Evolutionary conservation across 2,329 filamentous ascomycete species (phyloP).

Genomic region (Fusarium sp.): DNA sequence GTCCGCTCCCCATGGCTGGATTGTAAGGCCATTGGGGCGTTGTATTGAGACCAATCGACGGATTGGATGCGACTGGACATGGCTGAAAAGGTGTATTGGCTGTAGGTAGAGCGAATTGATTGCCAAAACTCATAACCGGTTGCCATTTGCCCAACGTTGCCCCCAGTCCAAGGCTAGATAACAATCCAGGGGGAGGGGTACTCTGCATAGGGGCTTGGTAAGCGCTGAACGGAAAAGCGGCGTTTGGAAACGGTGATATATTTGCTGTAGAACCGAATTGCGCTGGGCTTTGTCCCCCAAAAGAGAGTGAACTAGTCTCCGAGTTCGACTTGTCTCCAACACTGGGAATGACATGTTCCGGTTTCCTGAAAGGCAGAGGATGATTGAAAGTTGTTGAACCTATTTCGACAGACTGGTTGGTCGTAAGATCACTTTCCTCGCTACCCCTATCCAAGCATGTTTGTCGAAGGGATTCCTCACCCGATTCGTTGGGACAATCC

Average conservation of each 20-base stretch:
- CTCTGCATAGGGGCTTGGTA: constrained; percentile 3
- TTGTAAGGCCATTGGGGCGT: neutral
- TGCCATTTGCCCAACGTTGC: neutral
- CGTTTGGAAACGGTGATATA: neutral
- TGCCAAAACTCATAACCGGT: neutral
- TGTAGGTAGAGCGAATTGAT: constrained; percentile 3
- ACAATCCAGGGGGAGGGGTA: constrained; percentile 2
- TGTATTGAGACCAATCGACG: neutral
- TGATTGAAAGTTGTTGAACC: neutral
- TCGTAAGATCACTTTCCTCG: neutral
- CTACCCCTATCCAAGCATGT: neutral
- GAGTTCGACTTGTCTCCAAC: neutral
- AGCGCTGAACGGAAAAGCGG: neutral
- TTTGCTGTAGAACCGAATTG: neutral
- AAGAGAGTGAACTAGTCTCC: neutral
- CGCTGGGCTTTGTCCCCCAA: neutral
- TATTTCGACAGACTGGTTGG: neutral
- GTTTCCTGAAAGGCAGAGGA: neutral
- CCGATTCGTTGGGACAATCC: neutral
- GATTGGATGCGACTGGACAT: neutral
- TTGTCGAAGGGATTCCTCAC: neutral
- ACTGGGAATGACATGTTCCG: neutral
- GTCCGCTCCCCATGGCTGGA: constrained; percentile 2
- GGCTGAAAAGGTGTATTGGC: constrained; percentile 6
- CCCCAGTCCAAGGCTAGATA: constrained; percentile 14